Evolutionary conservation across 495 filamentous ascomycete genomes (phyloP), one percentile per base, ranked within the genome.

Genomic region (Talaromyces ruber): DNA sequence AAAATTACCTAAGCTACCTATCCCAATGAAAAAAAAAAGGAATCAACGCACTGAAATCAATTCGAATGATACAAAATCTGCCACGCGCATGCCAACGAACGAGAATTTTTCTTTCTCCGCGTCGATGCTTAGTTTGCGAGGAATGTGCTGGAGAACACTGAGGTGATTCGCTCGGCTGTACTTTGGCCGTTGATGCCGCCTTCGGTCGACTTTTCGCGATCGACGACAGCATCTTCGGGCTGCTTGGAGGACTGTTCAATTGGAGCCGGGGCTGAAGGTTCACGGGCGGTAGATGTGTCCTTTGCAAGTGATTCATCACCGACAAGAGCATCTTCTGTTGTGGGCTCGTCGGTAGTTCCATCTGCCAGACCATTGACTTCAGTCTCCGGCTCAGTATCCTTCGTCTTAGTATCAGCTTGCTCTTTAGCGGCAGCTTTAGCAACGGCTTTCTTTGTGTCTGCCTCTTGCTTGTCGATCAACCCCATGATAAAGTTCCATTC

Each of bases 401-500:
- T 32, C 18, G 21, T 58, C 21, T 58, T 32, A 37, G 30, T 11
- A 16, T 39, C 56, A n/a, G 56, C 30, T 43, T 32, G n/a, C 30
- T 45, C 47, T 58, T 45, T 32, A 57, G 60, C 34, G 18, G 34
- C 47, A 11, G 60, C 28, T n/a, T 16, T 12, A 50, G 60, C 54
- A 22, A n/a, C 16, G 5, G 52, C 51, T 9, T 25, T 28, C 21
- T 58, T 58, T 12, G 26, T 26, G 14, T 29, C 61, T 24, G 32
- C 59, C 63, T 71, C 70, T 6, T 75, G 69, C 64, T 77, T 71
- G 34, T 81, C 82, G 8, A 84, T 66, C 45, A 85, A 63, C 5
- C 75, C 73, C 66, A 88, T 79, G 62, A 98, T 84, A 68, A 88
- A 93, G 24, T 89, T 77, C 90, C 93, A 98, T 72, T 97, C 88